Evolutionary conservation across 1,284 basidiomycete species (phyloP), one percentile per base, ranked within the genome.

Genomic region (Polyporus tsugae): DNA sequence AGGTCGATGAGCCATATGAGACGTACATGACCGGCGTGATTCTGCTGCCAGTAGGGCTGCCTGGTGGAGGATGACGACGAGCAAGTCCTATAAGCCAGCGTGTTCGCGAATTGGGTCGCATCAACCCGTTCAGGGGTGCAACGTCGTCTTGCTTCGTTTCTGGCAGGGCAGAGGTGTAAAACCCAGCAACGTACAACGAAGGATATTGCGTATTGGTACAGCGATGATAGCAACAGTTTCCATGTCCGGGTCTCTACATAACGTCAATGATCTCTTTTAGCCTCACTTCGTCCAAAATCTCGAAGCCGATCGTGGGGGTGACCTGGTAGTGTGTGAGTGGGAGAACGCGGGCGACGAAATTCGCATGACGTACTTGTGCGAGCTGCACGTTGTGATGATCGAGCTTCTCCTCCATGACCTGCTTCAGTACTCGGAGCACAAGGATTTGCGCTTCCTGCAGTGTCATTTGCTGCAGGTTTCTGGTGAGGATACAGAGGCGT

Each of bases 321-420:
- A 63, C 62, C 62, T 63, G 38, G 10, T 6, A 22, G 2, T n/a
- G n/a, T 2, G 11, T 53, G 25, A 53, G 29, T 4, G 52, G 25
- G 11, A 53, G 15, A 53, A 29, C 29, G 29, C 11, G 6, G 52
- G 29, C 44, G 6, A 3, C 17, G 25, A 15, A 29, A 41, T 17
- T 36, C 22, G 38, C 11, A 15, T 25, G 57, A 81, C 85, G 59
- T 65, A 93, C 95, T 87, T 97, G 95, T 63, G 97, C 97, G 29
- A 99, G 86, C 82, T 99, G 97, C 29, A 99, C 96, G 76, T 99
- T 99, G 84, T 98, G 95, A 78, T 98, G 95, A 81, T 98, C 96
- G 52, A 99, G 87, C 81, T 97, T 97, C 85, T 99, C 98, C 82
- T 99, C 98, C 98, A 99, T 99, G 60, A 99, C 98, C 84, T 99